These are phyloP conservation scores for Mesembryanthemum crystallinum DNA, from an alignment of 148 eudicot genomes.

Conservation along the genomic window DNA sequence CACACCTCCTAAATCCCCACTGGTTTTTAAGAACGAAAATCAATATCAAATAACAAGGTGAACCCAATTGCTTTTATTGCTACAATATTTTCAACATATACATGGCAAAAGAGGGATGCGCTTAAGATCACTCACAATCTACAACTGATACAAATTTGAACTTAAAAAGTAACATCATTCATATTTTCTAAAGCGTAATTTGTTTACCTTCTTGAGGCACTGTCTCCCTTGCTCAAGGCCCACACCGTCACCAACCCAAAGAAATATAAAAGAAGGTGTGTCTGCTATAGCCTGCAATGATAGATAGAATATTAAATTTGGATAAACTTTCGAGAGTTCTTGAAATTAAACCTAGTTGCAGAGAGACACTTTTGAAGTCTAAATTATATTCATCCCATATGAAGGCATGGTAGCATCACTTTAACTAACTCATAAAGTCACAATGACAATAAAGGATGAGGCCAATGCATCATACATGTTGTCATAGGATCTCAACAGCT, in stretches of 20 bases:
- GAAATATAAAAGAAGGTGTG: slow-evolving; percentile 95
- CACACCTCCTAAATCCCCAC: slow-evolving; percentile 99
- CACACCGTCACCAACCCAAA: slow-evolving; percentile 98
- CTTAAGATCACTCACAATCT: background rate
- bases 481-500: background rate
- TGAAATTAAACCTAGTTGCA: too few species aligned
- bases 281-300: slow-evolving; percentile 85
- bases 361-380: background rate
- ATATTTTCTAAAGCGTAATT: background rate
- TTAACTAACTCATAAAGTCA: background rate
- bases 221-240: slow-evolving; percentile 98
- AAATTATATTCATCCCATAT: background rate
- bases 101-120: too few species aligned
- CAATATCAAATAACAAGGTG: background rate
- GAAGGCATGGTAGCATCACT: slow-evolving; percentile 2
- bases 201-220: slow-evolving; percentile 82
- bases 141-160: background rate
- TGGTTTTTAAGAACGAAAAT: slow-evolving; percentile 25
- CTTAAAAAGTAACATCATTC: background rate
- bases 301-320: background rate
- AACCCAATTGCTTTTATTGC: background rate
- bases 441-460: background rate
- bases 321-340: background rate
- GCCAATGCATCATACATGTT: background rate
- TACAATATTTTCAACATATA: background rate